phyloP scores from a whole-genome alignment of 1,284 basidiomycete genomes.

The Ganoderma resinaceum region DNA sequence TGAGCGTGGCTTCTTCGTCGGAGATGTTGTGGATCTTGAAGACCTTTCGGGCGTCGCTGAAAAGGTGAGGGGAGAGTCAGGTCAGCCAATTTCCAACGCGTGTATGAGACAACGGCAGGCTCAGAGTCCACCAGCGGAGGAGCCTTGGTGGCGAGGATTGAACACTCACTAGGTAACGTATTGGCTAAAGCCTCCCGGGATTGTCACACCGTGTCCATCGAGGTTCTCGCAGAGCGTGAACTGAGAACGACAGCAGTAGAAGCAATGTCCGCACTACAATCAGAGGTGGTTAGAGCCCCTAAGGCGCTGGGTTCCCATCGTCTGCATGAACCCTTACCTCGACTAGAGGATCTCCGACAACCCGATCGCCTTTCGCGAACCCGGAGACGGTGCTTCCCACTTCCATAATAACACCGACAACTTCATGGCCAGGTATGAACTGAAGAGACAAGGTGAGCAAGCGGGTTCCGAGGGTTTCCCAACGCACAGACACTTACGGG shows the following conservation, averaged over 20 bases:
- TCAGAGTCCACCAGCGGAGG: too few species aligned
- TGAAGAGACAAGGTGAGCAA: not conserved
- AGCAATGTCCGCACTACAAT: constrained; percentile 77
- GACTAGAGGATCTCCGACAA: constrained; percentile 75
- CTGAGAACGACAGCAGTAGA: constrained; percentile 82
- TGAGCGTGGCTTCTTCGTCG: constrained; percentile 86
- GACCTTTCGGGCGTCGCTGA: constrained; percentile 70
- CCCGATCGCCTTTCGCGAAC: constrained; percentile 77
- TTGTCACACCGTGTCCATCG: constrained; percentile 74
- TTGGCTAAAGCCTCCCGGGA: constrained; percentile 82
- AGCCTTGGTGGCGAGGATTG: not conserved
- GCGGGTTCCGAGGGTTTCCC: not conserved
- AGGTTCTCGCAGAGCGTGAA: constrained; percentile 82
- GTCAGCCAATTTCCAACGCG: too few species aligned
- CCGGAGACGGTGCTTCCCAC: constrained; percentile 76
- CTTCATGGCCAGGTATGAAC: constrained; percentile 86
- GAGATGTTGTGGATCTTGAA: constrained; percentile 86
- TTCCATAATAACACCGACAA: constrained; percentile 71
- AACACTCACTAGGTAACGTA: constrained; percentile 73
- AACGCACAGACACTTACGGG: constrained; percentile 4
- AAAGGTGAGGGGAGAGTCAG: not conserved
- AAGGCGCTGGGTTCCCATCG: constrained; percentile 1
- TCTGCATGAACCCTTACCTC: constrained; percentile 50
- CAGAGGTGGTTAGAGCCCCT: not conserved
- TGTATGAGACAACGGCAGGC: too few species aligned